Percentiles rank a stretch among this genome's conserved stretches.
phyloP scores from a whole-genome alignment of 1,139 yeast species.

The Scheffersomyces parashehatae region DNA sequence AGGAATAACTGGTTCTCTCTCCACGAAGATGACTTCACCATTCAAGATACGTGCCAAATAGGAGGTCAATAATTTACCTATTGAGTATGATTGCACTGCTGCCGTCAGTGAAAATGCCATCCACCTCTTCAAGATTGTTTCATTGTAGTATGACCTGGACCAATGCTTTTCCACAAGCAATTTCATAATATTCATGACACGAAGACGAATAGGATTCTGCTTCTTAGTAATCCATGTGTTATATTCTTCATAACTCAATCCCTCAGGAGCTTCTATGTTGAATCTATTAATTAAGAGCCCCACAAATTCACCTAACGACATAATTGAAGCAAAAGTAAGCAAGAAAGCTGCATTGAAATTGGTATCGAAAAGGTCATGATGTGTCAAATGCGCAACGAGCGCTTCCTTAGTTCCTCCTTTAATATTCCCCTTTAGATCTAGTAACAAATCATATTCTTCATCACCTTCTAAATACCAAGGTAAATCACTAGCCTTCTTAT shows the following conservation, averaged over 20 bases:
- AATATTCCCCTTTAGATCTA: slow-evolving; percentile 70
- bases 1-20: slow-evolving; percentile 32
- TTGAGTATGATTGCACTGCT: slow-evolving; percentile 44
- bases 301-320: slow-evolving; percentile 67
- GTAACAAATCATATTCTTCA: slow-evolving; percentile 68
- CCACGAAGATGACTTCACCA: slow-evolving; percentile 35
- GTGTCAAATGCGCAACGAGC: slow-evolving; percentile 78
- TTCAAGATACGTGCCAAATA: slow-evolving; percentile 27
- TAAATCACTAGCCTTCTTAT: slow-evolving; percentile 37
- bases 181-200: slow-evolving; percentile 73
- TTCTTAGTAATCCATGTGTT: slow-evolving; percentile 78
- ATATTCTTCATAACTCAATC: slow-evolving; percentile 80
- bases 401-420: slow-evolving; percentile 89
- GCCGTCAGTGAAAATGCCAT: slow-evolving; percentile 54
- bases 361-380: slow-evolving; percentile 70
- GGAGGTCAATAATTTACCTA: slow-evolving; percentile 29
- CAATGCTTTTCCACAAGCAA: slow-evolving; percentile 75
- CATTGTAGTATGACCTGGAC: slow-evolving; percentile 63
- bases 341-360: slow-evolving; percentile 71
- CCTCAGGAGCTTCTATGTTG: slow-evolving; percentile 82
- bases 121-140: slow-evolving; percentile 52
- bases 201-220: slow-evolving; percentile 61
- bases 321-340: slow-evolving; percentile 74
- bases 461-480: slow-evolving; percentile 88
- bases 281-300: slow-evolving; percentile 64